These are phyloP conservation scores for Nemania bipapillata DNA, from an alignment of 2,329 filamentous ascomycete species.

Conservation along the genomic window DNA sequence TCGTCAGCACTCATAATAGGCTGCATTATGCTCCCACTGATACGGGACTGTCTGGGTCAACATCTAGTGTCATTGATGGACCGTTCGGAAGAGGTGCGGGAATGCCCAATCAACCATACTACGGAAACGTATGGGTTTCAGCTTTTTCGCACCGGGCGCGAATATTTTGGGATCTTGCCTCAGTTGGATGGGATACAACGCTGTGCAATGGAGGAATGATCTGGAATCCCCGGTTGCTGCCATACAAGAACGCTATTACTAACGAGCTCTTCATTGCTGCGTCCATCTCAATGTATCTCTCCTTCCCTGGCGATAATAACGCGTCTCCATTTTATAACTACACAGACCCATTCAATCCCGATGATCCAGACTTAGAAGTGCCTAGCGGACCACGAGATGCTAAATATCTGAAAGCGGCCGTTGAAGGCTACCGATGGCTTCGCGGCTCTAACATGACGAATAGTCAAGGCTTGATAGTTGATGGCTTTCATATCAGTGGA, in stretches of 20 bases:
- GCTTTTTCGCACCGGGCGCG: slow-evolving; percentile 85
- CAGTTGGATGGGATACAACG: slow-evolving; percentile 80
- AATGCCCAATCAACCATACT: slow-evolving; percentile 68
- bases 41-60: slow-evolving; percentile 33
- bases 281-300: slow-evolving; percentile 87
- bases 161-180: slow-evolving; percentile 85
- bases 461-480: slow-evolving; percentile 76
- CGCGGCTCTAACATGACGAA: slow-evolving; percentile 83
- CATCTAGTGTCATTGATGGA: slow-evolving; percentile 44
- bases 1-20: slow-evolving; percentile 75
- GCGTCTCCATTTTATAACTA: slow-evolving; percentile 70
- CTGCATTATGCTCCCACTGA: slow-evolving; percentile 64
- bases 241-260: slow-evolving; percentile 97
- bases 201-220: slow-evolving; percentile 89
- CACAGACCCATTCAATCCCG: slow-evolving; percentile 19
- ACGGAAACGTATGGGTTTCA: slow-evolving; percentile 78
- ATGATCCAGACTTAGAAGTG: slow-evolving; percentile 52
- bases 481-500: slow-evolving; percentile 86
- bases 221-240: slow-evolving; percentile 82
- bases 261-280: slow-evolving; percentile 90
- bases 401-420: slow-evolving; percentile 75
- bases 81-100: neutral
- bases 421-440: slow-evolving; percentile 85
- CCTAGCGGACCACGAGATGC: slow-evolving; percentile 62
- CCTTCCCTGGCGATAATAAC: slow-evolving; percentile 84